Evolutionary conservation across 139 green algal species (phyloP).

Genomic region (Chlamydomonas sphaeroides): DNA sequence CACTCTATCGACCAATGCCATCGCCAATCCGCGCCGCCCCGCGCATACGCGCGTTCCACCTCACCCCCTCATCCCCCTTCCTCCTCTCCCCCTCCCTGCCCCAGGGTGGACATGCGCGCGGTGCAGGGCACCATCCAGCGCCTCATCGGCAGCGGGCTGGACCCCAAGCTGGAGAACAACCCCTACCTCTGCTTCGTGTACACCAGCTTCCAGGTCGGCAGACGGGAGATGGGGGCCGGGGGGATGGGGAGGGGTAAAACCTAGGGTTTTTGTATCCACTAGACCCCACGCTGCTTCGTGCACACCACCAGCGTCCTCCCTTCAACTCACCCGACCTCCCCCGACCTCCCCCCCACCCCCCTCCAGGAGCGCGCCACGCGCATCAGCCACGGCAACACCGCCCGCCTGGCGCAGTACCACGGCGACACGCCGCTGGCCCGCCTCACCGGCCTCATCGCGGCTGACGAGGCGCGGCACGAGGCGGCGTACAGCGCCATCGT

Average conservation of each 20-base stretch:
- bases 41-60: no score
- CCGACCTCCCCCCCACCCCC: background rate
- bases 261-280: no score
- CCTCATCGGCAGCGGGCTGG: slow-evolving; percentile 78
- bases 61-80: background rate
- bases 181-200: slow-evolving; percentile 89
- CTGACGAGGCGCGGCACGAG: slow-evolving; percentile 97
- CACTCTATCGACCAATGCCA: no score
- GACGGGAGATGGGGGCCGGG: no score
- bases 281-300: no score
- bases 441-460: slow-evolving; percentile 87
- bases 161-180: slow-evolving; percentile 80
- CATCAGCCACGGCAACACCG: slow-evolving; percentile 96
- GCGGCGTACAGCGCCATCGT: slow-evolving; percentile 46
- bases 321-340: background rate
- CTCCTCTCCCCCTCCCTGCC: background rate
- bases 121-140: slow-evolving; percentile 84
- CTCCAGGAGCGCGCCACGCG: slow-evolving; percentile 53
- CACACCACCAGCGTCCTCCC: background rate
- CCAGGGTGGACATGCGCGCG: slow-evolving; percentile 58
- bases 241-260: no score
- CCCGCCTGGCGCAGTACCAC: slow-evolving; percentile 81
- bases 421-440: slow-evolving; percentile 88
- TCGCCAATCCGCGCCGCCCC: no score
- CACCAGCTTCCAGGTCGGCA: slow-evolving; percentile 84